Evolutionary conservation across 495 filamentous ascomycete species (phyloP), one percentile per base, ranked within the genome.

Genomic region (Talaromyces nanjingensis): DNA sequence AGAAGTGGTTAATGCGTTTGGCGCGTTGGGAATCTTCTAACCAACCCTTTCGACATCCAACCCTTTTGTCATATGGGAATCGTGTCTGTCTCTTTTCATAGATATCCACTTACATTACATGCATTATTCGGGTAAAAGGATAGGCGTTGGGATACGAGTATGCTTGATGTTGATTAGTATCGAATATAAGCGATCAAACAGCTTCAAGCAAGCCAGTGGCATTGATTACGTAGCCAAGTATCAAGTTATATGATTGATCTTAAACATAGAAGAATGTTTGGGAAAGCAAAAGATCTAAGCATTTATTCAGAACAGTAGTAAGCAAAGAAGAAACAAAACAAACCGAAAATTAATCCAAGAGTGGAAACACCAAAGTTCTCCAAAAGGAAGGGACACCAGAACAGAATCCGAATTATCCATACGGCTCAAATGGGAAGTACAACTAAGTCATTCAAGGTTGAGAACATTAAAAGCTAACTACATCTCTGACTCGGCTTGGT

Each of bases 1-100:
- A 49, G 87, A 96, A 49, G 90, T 98, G 2, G 66, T 96, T 61
- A 70, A 70, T 18, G 86, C 81, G 1, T 98, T 96, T 74, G 77
- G 73, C 33, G 80, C 78, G 29, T 68, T 87, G 69, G 80, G 79
- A 6, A 62, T 86, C 63, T 57, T 80, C 22, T 81, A 62, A 73
- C 22, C 65, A 27, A 0, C 27, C 27, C 27, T 27, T 27, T 24
- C 22, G 22, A 24, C 22, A 22, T 25, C 6, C 34, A n/a, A 14
- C 16, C 14, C 22, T 24, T 24, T 27, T 2, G 27, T 27, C 20
- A 16, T 33, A 6, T 77, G 78, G 72, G 72, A 68, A 12, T 27
- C 27, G 72, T 77, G 59, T 83, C 67, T n/a, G 87, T 42, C 4
- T 42, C 14, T 42, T 25, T 53, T 20, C n/a, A 53, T 53, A 25